Evolutionary conservation across 805 yeast species (phyloP).

Genomic region (Naumovozyma baii): DNA sequence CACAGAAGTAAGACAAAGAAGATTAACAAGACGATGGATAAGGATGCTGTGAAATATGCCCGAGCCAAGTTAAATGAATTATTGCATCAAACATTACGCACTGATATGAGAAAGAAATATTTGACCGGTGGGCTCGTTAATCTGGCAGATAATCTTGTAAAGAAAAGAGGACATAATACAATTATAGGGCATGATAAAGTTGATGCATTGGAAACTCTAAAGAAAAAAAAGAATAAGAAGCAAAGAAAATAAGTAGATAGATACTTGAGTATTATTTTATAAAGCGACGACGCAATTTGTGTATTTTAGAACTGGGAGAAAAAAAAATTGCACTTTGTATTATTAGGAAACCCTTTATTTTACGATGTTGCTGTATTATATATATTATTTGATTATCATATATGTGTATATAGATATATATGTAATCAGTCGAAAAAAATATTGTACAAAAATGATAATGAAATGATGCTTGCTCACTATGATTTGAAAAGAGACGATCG

Average conservation of each 20-base stretch:
- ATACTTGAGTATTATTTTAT: no score
- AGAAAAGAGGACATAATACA: conserved; percentile 54
- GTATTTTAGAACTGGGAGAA: no score
- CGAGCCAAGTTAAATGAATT: conserved; percentile 45
- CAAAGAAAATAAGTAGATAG: conserved; percentile 1
- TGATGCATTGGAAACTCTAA: conserved; percentile 59
- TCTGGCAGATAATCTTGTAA: conserved; percentile 65
- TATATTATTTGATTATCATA: no score
- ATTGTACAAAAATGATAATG: no score
- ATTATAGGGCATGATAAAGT: conserved; percentile 62
- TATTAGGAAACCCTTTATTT: no score
- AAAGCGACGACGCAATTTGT: no score
- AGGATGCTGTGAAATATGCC: conserved; percentile 38
- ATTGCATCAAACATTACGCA: conserved; percentile 46
- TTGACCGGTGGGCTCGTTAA: conserved; percentile 71
- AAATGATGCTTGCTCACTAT: no score
- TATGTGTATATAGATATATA: no score
- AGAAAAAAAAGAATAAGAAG: conserved; percentile 21
- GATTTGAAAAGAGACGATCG: no score
- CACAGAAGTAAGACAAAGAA: conserved; percentile 52
- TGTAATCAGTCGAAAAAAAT: no score
- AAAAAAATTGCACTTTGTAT: no score
- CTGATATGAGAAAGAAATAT: conserved; percentile 58
- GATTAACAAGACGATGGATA: conserved; percentile 42
- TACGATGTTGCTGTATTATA: no score